A percentile compares a stretch with the other conserved stretches of the same genome.
phyloP scores from a whole-genome alignment of 164 flowering plant species.

The Magnolia officinalis region DNA sequence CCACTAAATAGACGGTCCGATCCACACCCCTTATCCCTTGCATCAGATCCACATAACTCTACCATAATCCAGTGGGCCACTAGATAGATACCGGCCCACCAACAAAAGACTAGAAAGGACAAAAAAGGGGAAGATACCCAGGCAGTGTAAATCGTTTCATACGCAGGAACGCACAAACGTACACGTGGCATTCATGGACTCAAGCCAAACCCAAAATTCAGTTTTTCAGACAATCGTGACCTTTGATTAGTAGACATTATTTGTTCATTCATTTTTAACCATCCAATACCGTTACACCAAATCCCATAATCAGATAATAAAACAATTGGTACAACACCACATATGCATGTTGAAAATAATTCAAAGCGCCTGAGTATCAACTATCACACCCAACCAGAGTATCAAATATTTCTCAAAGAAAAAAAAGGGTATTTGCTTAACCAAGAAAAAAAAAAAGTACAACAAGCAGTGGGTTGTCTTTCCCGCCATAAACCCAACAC shows the following conservation, averaged over 20 bases:
- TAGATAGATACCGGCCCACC: not conserved
- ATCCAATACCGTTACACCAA: too few relatives aligned
- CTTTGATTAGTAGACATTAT: too few relatives aligned
- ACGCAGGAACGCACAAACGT: not conserved
- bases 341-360: not conserved
- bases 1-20: not conserved
- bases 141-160: not conserved
- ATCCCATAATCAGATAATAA: too few relatives aligned
- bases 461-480: constrained; percentile 13
- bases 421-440: not conserved
- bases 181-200: not conserved
- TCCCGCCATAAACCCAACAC: constrained; percentile 22
- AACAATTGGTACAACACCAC: not conserved
- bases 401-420: not conserved
- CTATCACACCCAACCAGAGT: not conserved
- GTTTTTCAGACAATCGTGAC: too few relatives aligned
- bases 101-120: too few relatives aligned
- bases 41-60: not conserved
- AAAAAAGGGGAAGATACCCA: not conserved
- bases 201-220: too few relatives aligned
- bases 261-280: too few relatives aligned
- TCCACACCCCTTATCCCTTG: too few relatives aligned
- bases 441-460: not conserved
- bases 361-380: not conserved
- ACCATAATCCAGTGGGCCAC: not conserved